These are phyloP conservation scores for Glebionis coronaria DNA, from an alignment of 129 eudicot species.

Conservation along the genomic window DNA sequence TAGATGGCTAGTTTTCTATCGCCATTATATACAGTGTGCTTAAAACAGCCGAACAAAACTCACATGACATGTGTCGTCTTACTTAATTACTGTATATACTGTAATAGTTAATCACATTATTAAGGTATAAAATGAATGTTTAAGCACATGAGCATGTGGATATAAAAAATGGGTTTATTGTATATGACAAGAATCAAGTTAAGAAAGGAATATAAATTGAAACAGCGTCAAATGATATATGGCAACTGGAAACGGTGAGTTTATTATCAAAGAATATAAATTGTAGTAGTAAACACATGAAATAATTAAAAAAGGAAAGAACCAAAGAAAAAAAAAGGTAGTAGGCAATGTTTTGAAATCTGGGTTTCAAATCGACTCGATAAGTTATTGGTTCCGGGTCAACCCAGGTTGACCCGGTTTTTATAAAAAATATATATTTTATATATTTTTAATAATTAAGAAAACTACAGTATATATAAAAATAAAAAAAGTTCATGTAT, in stretches of 20 bases:
- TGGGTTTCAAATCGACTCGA: too few relatives aligned
- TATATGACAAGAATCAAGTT: constrained; percentile 10
- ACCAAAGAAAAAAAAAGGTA: background rate
- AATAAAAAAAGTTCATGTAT: too few relatives aligned
- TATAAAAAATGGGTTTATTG: background rate
- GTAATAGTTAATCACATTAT: background rate
- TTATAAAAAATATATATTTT: too few relatives aligned
- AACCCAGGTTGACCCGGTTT: too few relatives aligned
- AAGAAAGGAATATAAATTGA: constrained; percentile 14
- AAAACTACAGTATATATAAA: too few relatives aligned
- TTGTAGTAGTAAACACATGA: background rate
- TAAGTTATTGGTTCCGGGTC: too few relatives aligned
- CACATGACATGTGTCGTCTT: constrained; percentile 17
- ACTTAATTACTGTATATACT: background rate
- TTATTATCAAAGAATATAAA: background rate
- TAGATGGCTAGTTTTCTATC: background rate
- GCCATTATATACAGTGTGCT: background rate
- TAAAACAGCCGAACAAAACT: constrained; percentile 4
- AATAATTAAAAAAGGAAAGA: too few relatives aligned
- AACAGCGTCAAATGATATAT: constrained; percentile 3
- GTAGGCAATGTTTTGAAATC: too few relatives aligned
- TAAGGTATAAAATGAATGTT: background rate
- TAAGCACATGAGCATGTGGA: constrained; percentile 13
- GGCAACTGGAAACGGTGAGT: background rate
- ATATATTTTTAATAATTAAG: too few relatives aligned